phyloP scores from a whole-genome alignment of 2,329 filamentous ascomycete species.

The Exophiala aquamarina region DNA sequence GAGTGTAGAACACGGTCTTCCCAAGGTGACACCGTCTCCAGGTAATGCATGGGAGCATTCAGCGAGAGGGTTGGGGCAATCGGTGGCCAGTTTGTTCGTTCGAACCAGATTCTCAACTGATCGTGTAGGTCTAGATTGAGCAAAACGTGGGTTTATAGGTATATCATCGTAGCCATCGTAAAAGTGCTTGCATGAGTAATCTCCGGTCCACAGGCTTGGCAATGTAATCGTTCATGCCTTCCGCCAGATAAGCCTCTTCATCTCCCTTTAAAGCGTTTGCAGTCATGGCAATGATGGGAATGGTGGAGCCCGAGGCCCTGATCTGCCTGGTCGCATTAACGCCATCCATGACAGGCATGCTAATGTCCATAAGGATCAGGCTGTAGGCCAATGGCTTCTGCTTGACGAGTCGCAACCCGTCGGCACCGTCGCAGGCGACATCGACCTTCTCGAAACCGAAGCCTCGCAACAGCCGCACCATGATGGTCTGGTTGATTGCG shows the following conservation, averaged over 20 bases:
- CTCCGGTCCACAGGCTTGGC: constrained; percentile 32
- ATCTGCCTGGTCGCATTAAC: constrained; percentile 34
- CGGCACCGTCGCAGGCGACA: constrained; percentile 80
- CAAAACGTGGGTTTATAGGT: too few relatives aligned
- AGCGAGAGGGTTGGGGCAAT: too few relatives aligned
- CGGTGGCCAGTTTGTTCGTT: too few relatives aligned
- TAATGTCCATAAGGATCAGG: constrained; percentile 32
- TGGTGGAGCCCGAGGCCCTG: constrained; percentile 25
- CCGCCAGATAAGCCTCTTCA: constrained; percentile 33
- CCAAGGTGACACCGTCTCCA: too few relatives aligned
- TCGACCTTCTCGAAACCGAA: constrained; percentile 56
- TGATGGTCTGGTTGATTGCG: constrained; percentile 43
- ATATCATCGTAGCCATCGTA: constrained; percentile 17
- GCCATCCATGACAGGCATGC: constrained; percentile 40
- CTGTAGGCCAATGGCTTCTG: constrained; percentile 69
- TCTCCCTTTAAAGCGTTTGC: constrained; percentile 33
- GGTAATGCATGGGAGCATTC: too few relatives aligned
- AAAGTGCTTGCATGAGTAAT: constrained; percentile 15
- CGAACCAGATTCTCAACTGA: too few relatives aligned
- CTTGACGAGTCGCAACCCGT: constrained; percentile 62
- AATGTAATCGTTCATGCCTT: constrained; percentile 36
- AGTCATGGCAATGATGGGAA: constrained; percentile 34
- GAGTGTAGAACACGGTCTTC: too few relatives aligned
- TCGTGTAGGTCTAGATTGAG: too few relatives aligned
- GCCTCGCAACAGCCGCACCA: constrained; percentile 59